Base-by-base conservation (phyloP, 2,329 filamentous ascomycete genomes). In the Cercospora zeina region DNA sequence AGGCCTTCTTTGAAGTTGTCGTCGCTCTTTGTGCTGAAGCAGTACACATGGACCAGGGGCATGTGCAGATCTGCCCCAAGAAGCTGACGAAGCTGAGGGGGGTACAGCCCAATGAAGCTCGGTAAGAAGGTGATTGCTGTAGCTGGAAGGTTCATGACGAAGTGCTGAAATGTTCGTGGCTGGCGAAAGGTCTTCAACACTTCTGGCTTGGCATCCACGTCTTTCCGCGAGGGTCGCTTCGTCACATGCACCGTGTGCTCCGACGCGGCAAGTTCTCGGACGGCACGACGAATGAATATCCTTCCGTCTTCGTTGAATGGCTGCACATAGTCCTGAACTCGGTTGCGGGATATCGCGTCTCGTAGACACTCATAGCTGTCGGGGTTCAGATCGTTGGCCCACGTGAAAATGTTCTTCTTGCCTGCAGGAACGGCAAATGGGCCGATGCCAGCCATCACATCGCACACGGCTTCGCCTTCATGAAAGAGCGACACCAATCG, bases 391-490 rank as follows among this genome's bases (percentile, higher is more conserved):
- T 99, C 95, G 77, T 97, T 99, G 39, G 93, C 95, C 87, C 90
- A 96, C 16, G 97, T 93, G 70, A 97, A 96, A 30, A 96, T 90
- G 39, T 86, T 87, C 76, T 89, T 93, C 79, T 90, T 96, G 14
- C 91, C 95, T 0, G 93, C 92, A 0, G 95, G 95, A 3, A 96
- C 83, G 21, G 93, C 93, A 76, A 99, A 99, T 0, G 95, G 95
- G 0, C 95, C 95, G 54, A 99, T 93, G 47, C 95, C 95, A 0
- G 93, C 93, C 93, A 97, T 99, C 67, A 97, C 89, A 76, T 99
- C 95, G 78, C 89, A 95, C 1, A 97, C 90, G 3, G 92, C 92
- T 72, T 97, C 90, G 39, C 95, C 93, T 6, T 89, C 86, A 60
- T 85, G 79, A 80, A 97, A 97, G 59, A 88, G 78, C 57, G 83